Evolutionary conservation across 129 eudicot genomes (phyloP), one percentile per base, ranked within the genome.

Genomic region (Chrysanthemum seticuspe): DNA sequence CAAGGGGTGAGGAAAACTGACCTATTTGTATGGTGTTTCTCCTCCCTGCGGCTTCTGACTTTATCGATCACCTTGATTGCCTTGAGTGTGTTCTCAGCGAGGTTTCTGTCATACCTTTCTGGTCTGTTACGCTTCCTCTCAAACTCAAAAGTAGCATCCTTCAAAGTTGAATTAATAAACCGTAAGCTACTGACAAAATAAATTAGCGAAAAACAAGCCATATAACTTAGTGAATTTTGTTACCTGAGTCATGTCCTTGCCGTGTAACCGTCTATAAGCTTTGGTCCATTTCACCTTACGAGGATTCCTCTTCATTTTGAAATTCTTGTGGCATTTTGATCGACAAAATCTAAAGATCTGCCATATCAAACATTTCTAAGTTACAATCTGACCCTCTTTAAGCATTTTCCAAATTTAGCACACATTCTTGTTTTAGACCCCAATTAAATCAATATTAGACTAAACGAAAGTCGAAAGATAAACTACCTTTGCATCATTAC

Each of bases 171-270:
- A 70, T 45, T 53, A 0, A 12, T 55, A 7, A n/a, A 19, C 58
- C 3, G 4, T 71, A 15, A 78, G 47, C 11, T 66, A 58, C 31
- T 10, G 36, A 57, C 47, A 16, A 56, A 23, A 12, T 27, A 8
- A 6, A 5, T 15, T 23, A 4, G 47, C 29, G 13, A 19, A 50
- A 50, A 49, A n/a, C 11, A 18, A 50, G 4, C 16, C 13, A 23
- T n/a, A 19, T 16, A 27, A 2, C 15, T 21, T n/a, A 64, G 62
- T 13, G 64, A 54, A n/a, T 18, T 55, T 58, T 6, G 13, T 64
- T 65, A 93, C 98, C 92, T 93, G 95, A 63, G 98, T 93, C 98
- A 93, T 93, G 82, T 89, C 98, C 82, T 90, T 93, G 67, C 97
- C 98, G 60, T 90, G 92, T 84, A 93, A 82, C 59, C 90, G 78